A percentile compares a stretch with the other conserved stretches of the same genome.
Conservation (phyloP, 345 rosid species). For the Lenwebbia sp. region DNA sequence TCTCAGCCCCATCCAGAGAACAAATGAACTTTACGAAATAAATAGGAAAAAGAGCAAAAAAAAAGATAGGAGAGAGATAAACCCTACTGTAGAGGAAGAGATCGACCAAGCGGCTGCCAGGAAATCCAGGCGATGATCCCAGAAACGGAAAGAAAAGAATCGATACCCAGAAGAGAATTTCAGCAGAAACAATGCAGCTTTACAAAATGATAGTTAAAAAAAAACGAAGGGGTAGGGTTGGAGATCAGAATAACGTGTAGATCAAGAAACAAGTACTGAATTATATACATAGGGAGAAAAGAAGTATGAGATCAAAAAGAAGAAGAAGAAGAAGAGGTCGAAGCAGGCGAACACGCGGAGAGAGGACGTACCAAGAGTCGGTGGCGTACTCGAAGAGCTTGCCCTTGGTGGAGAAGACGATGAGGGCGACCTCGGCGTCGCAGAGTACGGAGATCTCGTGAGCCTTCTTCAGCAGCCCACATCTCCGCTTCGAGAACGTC, state of each 20-base stretch:
- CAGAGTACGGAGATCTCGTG: conserved; percentile 64
- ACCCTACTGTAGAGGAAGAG: neutral
- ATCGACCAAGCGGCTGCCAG: neutral
- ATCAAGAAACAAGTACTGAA: neutral
- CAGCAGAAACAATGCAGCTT: neutral
- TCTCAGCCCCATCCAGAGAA: neutral
- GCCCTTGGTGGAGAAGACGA: conserved; percentile 54
- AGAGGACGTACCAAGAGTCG: conserved; percentile 26
- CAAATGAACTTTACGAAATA: neutral
- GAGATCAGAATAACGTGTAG: neutral
- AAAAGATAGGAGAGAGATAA: neutral
- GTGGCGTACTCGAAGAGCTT: conserved; percentile 48
- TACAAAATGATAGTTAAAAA: neutral
- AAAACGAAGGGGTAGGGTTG: neutral
- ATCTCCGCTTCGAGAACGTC: conserved; percentile 49
- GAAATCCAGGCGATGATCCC: neutral
- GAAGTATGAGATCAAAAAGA: neutral
- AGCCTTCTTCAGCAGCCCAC: conserved; percentile 52
- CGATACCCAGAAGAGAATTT: neutral
- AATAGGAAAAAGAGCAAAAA: neutral
- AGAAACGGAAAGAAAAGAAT: neutral
- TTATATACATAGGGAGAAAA: neutral
- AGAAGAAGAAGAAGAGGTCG: neutral
- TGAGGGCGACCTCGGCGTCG: conserved; percentile 53
- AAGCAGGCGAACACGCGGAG: neutral